phyloP scores from a whole-genome alignment of 2,329 filamentous ascomycete species.

The Verticillium nonalfalfae region DNA sequence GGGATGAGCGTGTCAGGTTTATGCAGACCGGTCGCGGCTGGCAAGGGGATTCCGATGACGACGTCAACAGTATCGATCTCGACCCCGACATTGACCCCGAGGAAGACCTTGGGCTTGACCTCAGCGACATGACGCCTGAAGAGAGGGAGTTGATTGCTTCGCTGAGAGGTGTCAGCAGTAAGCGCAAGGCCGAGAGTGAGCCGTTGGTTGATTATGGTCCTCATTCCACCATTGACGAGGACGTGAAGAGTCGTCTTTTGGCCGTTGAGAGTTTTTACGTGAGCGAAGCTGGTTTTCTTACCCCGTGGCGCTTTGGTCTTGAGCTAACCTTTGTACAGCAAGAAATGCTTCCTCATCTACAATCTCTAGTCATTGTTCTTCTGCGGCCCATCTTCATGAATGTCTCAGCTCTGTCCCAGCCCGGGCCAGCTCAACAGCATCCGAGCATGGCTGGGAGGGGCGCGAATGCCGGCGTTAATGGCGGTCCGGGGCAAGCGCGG shows the following conservation, averaged over 20 bases:
- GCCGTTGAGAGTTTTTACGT: conserved; percentile 83
- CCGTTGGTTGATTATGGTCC: conserved; percentile 39
- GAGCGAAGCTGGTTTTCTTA: conserved; percentile 30
- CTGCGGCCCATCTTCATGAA: conserved; percentile 83
- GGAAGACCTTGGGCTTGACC: conserved; percentile 28
- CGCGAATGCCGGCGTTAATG: conserved; percentile 32
- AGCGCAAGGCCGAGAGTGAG: conserved; percentile 19
- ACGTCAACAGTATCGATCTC: conserved; percentile 21
- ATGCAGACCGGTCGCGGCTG: conserved; percentile 90
- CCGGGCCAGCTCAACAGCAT: conserved; percentile 38
- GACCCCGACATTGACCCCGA: conserved; percentile 34
- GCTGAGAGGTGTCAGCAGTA: conserved; percentile 13
- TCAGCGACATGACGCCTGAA: conserved; percentile 35
- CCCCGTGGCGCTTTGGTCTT: background rate
- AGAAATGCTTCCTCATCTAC: conserved; percentile 74
- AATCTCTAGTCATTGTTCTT: conserved; percentile 88
- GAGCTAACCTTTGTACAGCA: conserved; percentile 42
- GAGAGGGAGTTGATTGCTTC: conserved; percentile 34
- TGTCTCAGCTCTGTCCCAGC: conserved; percentile 73
- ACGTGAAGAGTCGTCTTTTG: conserved; percentile 58
- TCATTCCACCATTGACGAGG: conserved; percentile 40
- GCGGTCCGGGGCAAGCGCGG: conserved; percentile 26
- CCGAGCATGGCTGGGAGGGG: conserved; percentile 31
- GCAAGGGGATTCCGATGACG: conserved; percentile 46
- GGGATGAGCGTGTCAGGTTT: conserved; percentile 88